These are phyloP conservation scores for Ophiocordyceps unilateralis DNA, from an alignment of 2,329 filamentous ascomycete genomes.

Conservation along the genomic window DNA sequence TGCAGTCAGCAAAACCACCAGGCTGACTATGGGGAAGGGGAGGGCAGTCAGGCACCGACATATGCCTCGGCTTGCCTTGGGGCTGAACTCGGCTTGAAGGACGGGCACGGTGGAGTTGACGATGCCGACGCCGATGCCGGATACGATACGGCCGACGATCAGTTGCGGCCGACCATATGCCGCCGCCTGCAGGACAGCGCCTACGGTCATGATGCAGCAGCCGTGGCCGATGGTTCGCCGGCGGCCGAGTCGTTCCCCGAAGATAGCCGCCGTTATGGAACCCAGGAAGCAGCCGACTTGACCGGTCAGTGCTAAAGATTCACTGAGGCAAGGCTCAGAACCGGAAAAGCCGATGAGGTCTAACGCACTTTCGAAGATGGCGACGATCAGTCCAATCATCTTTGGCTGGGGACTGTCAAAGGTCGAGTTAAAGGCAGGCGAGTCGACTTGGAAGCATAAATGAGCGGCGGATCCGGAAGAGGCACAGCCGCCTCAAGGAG, in stretches of 20 bases:
- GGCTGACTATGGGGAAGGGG: neutral
- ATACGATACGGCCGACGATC: constrained; percentile 26
- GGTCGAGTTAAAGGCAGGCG: constrained; percentile 19
- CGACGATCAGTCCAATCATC: constrained; percentile 27
- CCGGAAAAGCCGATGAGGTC: no score
- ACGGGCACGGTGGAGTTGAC: constrained; percentile 27
- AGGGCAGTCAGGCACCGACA: constrained; percentile 6
- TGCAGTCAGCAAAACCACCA: neutral
- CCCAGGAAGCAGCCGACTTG: constrained; percentile 14
- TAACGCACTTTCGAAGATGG: constrained; percentile 22
- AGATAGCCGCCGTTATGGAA: constrained; percentile 4
- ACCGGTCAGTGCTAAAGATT: neutral
- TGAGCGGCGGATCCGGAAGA: constrained; percentile 1
- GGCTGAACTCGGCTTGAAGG: constrained; percentile 24
- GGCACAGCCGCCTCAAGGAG: no score
- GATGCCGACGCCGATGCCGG: constrained; percentile 28
- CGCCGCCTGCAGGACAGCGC: constrained; percentile 25
- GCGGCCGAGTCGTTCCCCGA: constrained; percentile 26
- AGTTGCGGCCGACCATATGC: constrained; percentile 24
- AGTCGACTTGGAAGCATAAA: constrained; percentile 15
- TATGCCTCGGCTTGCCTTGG: constrained; percentile 19
- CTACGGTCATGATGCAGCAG: constrained; percentile 24
- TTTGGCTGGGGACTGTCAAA: constrained; percentile 21
- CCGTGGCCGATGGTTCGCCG: constrained; percentile 23
- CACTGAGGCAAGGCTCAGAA: no score